A percentile compares a stretch with the other conserved stretches of the same genome.
phyloP scores from a whole-genome alignment of 2,329 filamentous ascomycete species.

The Lasiodiplodia hormozganensis region DNA sequence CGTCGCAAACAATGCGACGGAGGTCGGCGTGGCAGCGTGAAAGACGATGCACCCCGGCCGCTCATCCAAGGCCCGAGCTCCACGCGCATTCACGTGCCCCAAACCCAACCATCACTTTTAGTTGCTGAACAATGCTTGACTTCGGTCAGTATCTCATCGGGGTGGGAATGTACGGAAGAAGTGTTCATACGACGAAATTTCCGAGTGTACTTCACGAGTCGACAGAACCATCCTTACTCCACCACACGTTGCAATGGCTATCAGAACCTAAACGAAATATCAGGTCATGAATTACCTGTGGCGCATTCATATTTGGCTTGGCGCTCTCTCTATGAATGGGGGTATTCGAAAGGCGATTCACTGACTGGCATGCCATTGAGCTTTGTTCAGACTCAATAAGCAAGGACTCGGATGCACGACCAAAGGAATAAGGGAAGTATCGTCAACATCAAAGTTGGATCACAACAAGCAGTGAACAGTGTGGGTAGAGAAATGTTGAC shows the following conservation, averaged over 20 bases:
- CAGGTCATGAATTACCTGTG: too few species aligned
- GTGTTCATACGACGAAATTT: background rate
- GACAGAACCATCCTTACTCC: too few species aligned
- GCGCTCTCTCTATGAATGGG: background rate
- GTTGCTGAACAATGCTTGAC: background rate
- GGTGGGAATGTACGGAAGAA: background rate
- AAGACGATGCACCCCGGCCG: constrained; percentile 2
- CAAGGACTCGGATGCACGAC: too few species aligned
- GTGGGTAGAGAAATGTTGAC: background rate
- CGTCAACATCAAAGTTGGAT: background rate
- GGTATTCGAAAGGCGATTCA: too few species aligned
- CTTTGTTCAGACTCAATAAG: too few species aligned
- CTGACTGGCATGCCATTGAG: too few species aligned
- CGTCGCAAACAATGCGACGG: constrained; percentile 21
- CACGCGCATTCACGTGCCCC: constrained; percentile 10
- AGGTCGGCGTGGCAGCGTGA: constrained; percentile 4
- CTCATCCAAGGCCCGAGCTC: constrained; percentile 3
- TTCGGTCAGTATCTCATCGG: background rate
- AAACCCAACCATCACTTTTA: background rate
- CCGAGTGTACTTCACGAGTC: too few species aligned
- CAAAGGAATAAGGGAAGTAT: too few species aligned
- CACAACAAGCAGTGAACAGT: background rate
- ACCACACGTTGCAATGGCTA: too few species aligned
- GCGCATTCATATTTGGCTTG: background rate
- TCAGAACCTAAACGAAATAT: too few species aligned